Conservation (phyloP, 257 asterid species). For the Nicotiana benthamiana region DNA sequence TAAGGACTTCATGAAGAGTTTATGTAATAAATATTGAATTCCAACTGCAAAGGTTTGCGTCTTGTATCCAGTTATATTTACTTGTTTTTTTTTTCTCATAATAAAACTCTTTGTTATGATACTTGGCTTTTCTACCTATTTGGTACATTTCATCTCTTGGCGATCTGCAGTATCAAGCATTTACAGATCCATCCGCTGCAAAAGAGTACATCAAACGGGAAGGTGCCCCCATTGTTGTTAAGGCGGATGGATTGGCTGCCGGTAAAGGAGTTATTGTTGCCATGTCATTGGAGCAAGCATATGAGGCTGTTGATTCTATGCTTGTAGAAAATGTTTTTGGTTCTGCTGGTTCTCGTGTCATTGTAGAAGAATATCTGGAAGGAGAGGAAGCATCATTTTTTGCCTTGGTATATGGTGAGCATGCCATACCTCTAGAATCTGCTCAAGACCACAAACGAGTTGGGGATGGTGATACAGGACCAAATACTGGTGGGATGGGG, state of each 20-base stretch:
- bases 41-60: constrained; percentile 81
- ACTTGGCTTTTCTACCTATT: background rate
- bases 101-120: background rate
- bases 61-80: background rate
- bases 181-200: constrained; percentile 58
- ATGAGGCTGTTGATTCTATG: constrained; percentile 85
- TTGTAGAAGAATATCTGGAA: constrained; percentile 79
- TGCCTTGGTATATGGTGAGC: constrained; percentile 87
- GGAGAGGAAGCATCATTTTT: constrained; percentile 97
- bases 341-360: constrained; percentile 66
- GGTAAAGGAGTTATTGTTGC: constrained; percentile 96
- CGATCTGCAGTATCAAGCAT: constrained; percentile 65
- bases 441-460: constrained; percentile 98
- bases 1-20: constrained; percentile 77
- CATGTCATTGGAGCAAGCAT: constrained; percentile 68
- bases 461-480: constrained; percentile 91
- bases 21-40: constrained; percentile 81
- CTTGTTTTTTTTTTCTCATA: background rate
- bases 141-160: background rate
- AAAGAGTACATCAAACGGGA: constrained; percentile 64
- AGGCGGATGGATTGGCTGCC: constrained; percentile 94
- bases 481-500: constrained; percentile 99
- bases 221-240: constrained; percentile 83
- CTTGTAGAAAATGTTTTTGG: constrained; percentile 76
- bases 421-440: constrained; percentile 84